A percentile compares a stretch with the other conserved stretches of the same genome.
phyloP scores from a whole-genome alignment of 75 land plant species.

The Gnetum montanum region DNA sequence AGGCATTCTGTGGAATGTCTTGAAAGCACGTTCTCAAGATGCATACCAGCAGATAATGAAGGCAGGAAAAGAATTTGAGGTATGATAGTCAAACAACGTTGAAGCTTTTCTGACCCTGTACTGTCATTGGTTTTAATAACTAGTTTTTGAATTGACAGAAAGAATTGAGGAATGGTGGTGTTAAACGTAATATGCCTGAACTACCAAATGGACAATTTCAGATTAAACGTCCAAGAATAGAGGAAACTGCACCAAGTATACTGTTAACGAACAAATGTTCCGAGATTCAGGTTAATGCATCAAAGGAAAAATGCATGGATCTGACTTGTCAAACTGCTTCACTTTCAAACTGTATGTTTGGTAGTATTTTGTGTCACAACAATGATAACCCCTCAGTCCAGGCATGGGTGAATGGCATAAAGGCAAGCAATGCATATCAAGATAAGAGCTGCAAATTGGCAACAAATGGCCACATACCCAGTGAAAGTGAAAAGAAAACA shows the following conservation, averaged over 20 bases:
- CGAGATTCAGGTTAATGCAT: neutral
- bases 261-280: neutral
- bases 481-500: no score
- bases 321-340: neutral
- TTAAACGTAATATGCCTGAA: no score
- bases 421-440: neutral
- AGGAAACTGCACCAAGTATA: neutral
- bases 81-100: no score
- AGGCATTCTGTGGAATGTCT: conserved; percentile 82
- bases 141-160: neutral
- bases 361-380: no score
- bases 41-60: conserved; percentile 81
- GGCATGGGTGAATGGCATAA: conserved; percentile 5
- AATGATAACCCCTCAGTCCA: neutral
- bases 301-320: neutral
- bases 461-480: no score
- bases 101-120: no score
- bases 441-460: neutral
- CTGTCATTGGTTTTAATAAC: no score
- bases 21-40: conserved; percentile 56
- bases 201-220: neutral
- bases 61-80: conserved; percentile 65
- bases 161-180: neutral
- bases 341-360: no score
- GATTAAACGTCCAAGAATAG: neutral